phyloP scores from a whole-genome alignment of 225 moss, liverwort and hornwort genomes.

The Physcomitrellopsis africana region DNA sequence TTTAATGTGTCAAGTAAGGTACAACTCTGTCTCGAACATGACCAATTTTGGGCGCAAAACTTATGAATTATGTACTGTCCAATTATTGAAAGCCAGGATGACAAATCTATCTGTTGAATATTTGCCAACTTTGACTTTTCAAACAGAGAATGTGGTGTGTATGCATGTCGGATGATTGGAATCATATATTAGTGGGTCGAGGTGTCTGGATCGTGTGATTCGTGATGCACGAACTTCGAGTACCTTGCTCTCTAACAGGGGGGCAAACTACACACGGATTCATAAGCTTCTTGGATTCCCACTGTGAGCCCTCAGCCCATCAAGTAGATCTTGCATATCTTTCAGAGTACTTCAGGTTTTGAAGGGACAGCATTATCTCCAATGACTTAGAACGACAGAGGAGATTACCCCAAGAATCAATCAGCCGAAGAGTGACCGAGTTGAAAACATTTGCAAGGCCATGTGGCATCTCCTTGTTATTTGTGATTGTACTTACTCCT shows the following conservation, averaged over 20 bases:
- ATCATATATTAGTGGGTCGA: background rate
- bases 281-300: background rate
- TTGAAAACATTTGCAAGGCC: too few species aligned
- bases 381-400: constrained; percentile 10
- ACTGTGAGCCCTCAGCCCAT: background rate
- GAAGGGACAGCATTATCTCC: background rate
- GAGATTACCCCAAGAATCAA: background rate
- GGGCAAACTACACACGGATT: background rate
- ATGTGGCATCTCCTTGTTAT: constrained; percentile 7
- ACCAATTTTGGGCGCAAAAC: background rate
- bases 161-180: background rate
- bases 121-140: background rate
- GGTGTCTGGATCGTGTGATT: constrained; percentile 7
- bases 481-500: background rate
- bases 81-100: background rate
- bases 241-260: background rate
- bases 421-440: too few species aligned
- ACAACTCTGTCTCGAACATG: constrained; percentile 4
- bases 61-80: background rate
- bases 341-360: background rate
- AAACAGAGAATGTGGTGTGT: constrained; percentile 6
- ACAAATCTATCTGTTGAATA: background rate
- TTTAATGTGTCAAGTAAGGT: background rate
- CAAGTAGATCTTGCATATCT: background rate
- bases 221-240: background rate